Percentiles rank a stretch among this genome's conserved stretches.
Evolutionary conservation across 345 rosid genomes (phyloP).

Genomic region (Gossypium arboreum): DNA sequence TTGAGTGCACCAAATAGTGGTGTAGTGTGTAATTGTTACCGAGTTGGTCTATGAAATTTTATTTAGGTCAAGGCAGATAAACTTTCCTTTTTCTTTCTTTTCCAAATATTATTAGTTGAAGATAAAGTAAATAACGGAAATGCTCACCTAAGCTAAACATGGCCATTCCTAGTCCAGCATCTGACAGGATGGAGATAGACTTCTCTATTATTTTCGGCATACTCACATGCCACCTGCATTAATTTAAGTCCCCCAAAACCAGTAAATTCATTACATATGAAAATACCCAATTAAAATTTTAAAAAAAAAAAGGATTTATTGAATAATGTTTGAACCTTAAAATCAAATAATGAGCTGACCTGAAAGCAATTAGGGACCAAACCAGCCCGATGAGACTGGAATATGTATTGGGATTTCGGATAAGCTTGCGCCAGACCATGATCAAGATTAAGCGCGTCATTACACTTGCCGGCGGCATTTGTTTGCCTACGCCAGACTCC

Average conservation of each 20-base stretch:
- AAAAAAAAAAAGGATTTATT: not conserved
- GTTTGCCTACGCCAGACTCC: conserved; percentile 31
- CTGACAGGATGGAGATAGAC: conserved; percentile 91
- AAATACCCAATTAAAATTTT: not conserved
- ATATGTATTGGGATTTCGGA: conserved; percentile 92
- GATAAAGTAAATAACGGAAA: not conserved
- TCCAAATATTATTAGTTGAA: too few species aligned
- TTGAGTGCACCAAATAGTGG: not conserved
- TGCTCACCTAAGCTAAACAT: conserved; percentile 93
- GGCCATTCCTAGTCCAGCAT: conserved; percentile 99
- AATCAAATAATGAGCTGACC: conserved; percentile 31
- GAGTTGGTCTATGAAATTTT: not conserved
- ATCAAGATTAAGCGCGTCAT: conserved; percentile 90
- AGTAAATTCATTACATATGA: not conserved
- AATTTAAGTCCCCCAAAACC: conserved; percentile 13
- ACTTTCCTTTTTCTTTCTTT: too few species aligned
- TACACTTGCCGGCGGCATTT: conserved; percentile 91
- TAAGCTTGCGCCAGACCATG: conserved; percentile 98
- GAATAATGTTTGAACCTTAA: not conserved
- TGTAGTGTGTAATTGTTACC: not conserved
- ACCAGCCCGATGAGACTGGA: conserved; percentile 85
- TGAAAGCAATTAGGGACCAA: conserved; percentile 85
- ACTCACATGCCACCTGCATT: conserved; percentile 75
- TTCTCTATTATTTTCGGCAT: conserved; percentile 76
- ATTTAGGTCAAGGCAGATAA: not conserved